These are phyloP conservation scores for Corymbia citriodora DNA, from an alignment of 441 rosid genomes.

Conservation along the genomic window DNA sequence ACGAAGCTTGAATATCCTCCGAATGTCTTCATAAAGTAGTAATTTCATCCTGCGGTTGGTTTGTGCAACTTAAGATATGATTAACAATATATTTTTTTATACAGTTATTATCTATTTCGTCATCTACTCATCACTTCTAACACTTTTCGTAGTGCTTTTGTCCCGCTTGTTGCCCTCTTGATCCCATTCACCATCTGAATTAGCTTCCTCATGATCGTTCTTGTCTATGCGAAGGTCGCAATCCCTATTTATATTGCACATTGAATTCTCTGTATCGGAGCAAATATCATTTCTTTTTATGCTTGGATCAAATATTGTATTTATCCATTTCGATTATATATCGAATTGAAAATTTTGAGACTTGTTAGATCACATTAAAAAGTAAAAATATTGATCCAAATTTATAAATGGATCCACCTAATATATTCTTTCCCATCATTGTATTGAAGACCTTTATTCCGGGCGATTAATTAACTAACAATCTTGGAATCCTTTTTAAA, in stretches of 20 bases:
- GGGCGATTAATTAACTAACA: neutral
- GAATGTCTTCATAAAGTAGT: accelerated
- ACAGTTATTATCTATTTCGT: accelerated
- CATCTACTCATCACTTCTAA: accelerated
- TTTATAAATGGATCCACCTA: neutral
- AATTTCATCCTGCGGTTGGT: too few relatives aligned
- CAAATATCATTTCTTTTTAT: neutral
- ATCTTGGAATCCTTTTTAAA: neutral
- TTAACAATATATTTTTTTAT: accelerated
- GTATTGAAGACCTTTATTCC: neutral
- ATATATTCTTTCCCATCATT: neutral
- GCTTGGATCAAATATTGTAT: neutral
- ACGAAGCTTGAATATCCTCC: neutral
- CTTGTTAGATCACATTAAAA: neutral
- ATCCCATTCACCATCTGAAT: too few relatives aligned
- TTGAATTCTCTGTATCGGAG: neutral
- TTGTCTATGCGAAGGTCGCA: neutral
- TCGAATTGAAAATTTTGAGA: neutral
- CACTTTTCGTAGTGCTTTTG: accelerated
- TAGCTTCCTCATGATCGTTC: neutral
- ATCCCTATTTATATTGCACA: neutral
- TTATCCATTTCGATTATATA: neutral
- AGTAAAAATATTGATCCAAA: accelerated
- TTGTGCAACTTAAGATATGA: too few relatives aligned
- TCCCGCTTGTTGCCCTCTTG: accelerated